Conservation (phyloP, 495 filamentous ascomycete genomes). For the Acidomyces sp. region DNA sequence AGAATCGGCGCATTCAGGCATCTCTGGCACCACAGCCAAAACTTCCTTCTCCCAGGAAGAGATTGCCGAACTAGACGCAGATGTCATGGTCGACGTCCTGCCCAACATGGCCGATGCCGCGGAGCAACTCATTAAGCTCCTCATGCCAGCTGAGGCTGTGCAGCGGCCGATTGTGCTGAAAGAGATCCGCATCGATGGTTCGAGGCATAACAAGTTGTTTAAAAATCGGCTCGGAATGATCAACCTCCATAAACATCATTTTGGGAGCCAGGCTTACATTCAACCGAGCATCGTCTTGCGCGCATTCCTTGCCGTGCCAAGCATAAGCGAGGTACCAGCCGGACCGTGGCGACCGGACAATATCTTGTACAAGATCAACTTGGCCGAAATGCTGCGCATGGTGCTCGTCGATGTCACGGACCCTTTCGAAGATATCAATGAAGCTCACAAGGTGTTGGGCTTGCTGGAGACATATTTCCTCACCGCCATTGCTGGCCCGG, state of each 20-base stretch:
- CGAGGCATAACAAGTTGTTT: constrained; percentile 10
- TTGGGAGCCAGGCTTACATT: constrained; percentile 16
- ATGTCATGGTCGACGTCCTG: constrained; percentile 15
- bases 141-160: constrained; percentile 8
- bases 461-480: constrained; percentile 2
- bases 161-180: constrained; percentile 3
- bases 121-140: constrained; percentile 4
- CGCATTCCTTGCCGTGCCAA: constrained; percentile 10
- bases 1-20: constrained; percentile 27
- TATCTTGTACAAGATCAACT: constrained; percentile 19
- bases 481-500: constrained; percentile 7
- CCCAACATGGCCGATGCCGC: constrained; percentile 8
- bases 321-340: constrained; percentile 4
- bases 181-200: constrained; percentile 6
- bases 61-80: constrained; percentile 16
- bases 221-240: constrained; percentile 8
- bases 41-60: constrained; percentile 30
- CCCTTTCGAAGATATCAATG: background rate
- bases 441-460: constrained; percentile 4
- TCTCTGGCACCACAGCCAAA: constrained; percentile 34
- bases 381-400: constrained; percentile 13
- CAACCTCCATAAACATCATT: constrained; percentile 3
- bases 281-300: constrained; percentile 13
- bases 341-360: constrained; percentile 18
- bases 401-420: constrained; percentile 5